phyloP scores from a whole-genome alignment of 1,284 basidiomycete genomes.

The Heterobasidion parviporum region DNA sequence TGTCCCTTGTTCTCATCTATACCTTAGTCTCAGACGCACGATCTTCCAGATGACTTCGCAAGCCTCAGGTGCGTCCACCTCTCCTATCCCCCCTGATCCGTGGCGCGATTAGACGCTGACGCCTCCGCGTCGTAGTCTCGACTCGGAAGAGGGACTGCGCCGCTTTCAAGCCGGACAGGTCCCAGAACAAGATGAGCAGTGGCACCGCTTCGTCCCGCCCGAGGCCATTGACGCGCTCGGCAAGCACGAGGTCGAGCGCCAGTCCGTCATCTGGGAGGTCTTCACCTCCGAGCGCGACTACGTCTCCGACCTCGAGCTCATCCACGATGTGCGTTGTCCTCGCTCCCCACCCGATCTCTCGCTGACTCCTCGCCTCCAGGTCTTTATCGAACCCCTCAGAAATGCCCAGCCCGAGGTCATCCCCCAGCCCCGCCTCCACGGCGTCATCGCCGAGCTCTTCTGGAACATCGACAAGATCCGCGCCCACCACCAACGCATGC shows the following conservation, averaged over 20 bases:
- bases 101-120: too few relatives aligned
- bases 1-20: neutral
- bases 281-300: conserved; percentile 79
- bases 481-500: conserved; percentile 54
- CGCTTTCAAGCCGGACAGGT: conserved; percentile 59
- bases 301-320: conserved; percentile 61
- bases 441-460: conserved; percentile 69
- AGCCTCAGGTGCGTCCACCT: conserved; percentile 40
- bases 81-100: neutral
- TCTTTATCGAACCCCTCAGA: conserved; percentile 59
- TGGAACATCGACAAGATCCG: conserved; percentile 62
- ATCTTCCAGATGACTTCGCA: conserved; percentile 36
- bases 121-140: conserved; percentile 27
- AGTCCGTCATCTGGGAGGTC: conserved; percentile 76
- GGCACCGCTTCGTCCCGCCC: conserved; percentile 66
- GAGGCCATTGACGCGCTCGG: conserved; percentile 62
- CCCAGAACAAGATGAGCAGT: conserved; percentile 58
- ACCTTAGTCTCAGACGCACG: conserved; percentile 14
- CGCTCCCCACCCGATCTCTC: conserved; percentile 3
- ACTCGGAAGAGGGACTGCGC: conserved; percentile 54
- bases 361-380: conserved; percentile 27
- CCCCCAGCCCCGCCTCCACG: conserved; percentile 35
- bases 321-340: conserved; percentile 46
- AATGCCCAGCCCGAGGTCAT: conserved; percentile 51
- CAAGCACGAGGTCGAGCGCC: conserved; percentile 66